A percentile compares a stretch with the other conserved stretches of the same genome.
These are phyloP conservation scores for Paecilomyces formosus DNA, from an alignment of 2,329 filamentous ascomycete species.

Conservation along the genomic window DNA sequence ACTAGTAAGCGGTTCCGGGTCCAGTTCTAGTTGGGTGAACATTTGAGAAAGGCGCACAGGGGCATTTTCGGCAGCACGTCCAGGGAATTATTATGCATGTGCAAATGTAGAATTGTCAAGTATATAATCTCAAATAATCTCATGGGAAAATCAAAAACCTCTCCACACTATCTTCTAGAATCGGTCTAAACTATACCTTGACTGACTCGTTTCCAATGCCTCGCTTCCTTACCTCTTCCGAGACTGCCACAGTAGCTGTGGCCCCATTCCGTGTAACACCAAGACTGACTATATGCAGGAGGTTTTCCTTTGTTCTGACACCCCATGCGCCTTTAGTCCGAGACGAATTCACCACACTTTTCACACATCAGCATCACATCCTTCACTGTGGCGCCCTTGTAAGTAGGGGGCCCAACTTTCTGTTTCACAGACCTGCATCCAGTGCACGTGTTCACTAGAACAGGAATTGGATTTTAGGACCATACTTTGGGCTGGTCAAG, in stretches of 20 bases:
- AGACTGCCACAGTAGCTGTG: slow-evolving; percentile 47
- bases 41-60: too few species aligned
- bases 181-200: slow-evolving; percentile 6
- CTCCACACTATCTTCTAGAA: neutral
- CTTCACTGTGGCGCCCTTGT: slow-evolving; percentile 35
- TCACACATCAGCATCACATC: slow-evolving; percentile 50
- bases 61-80: too few species aligned
- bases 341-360: slow-evolving; percentile 34
- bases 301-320: slow-evolving; percentile 49
- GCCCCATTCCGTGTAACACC: slow-evolving; percentile 52
- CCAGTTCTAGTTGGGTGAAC: slow-evolving; percentile 6
- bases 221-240: slow-evolving; percentile 47
- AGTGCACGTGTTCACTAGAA: too few species aligned
- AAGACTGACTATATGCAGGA: slow-evolving; percentile 47
- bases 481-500: too few species aligned
- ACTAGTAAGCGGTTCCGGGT: slow-evolving; percentile 21
- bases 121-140: too few species aligned
- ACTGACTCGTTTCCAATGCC: slow-evolving; percentile 37
- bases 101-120: too few species aligned
- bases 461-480: too few species aligned
- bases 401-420: too few species aligned
- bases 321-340: slow-evolving; percentile 54
- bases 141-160: too few species aligned
- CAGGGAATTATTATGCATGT: too few species aligned
- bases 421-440: too few species aligned